Conservation (phyloP, 352 stramenopile genomes). For the Phytophthora meadii region DNA sequence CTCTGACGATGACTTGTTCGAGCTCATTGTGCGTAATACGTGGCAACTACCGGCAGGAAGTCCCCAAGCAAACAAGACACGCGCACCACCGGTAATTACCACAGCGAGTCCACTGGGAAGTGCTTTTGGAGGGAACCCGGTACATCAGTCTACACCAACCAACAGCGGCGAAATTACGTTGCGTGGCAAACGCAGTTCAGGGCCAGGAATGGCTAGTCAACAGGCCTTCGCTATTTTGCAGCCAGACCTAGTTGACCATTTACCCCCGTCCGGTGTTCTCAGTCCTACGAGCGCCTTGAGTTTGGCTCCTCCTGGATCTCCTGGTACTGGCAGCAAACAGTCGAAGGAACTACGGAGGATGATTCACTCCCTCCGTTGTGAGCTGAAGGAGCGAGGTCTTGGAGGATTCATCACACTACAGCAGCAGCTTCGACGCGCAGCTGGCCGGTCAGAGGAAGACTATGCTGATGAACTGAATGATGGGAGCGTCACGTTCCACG, state of each 20-base stretch:
- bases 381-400: conserved; percentile 70
- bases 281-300: conserved; percentile 15
- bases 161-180: conserved; percentile 13
- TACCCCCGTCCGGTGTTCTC: conserved; percentile 15
- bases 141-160: conserved; percentile 27
- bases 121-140: conserved; percentile 1
- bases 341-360: conserved; percentile 70
- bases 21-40: conserved; percentile 89
- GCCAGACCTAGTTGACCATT: conserved; percentile 57
- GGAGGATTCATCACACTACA: conserved; percentile 80
- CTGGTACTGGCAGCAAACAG: conserved; percentile 37
- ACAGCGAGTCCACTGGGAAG: conserved; percentile 18
- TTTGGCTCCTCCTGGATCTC: conserved; percentile 18
- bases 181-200: conserved; percentile 25
- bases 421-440: conserved; percentile 74
- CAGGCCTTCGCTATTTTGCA: conserved; percentile 72
- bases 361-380: conserved; percentile 55
- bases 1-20: conserved; percentile 90
- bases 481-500: conserved; percentile 64
- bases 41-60: conserved; percentile 57
- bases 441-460: conserved; percentile 26
- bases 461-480: conserved; percentile 71
- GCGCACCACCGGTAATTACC: neutral
- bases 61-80: conserved; percentile 15
- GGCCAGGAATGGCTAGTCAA: conserved; percentile 54